Evolutionary conservation across 345 rosid species (phyloP).

Genomic region (Lagerstroemia speciosa): DNA sequence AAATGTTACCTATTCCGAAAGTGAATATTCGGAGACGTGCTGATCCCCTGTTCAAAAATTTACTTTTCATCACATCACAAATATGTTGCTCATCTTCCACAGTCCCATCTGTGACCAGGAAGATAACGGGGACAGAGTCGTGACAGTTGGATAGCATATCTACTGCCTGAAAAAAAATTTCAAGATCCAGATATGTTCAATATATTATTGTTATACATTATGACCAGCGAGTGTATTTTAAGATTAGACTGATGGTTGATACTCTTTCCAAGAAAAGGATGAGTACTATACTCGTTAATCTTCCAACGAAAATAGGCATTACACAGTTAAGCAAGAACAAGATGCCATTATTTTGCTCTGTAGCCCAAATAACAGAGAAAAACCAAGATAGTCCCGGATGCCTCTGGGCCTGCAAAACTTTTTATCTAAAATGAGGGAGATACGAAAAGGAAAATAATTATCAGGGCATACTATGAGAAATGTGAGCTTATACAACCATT

Average conservation of each 20-base stretch:
- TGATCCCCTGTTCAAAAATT: conserved; percentile 34
- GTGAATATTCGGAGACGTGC: conserved; percentile 63
- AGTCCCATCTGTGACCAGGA: conserved; percentile 87
- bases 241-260: neutral
- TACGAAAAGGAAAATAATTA: neutral
- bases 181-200: neutral
- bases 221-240: neutral
- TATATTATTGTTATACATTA: neutral
- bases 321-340: neutral
- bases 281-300: neutral
- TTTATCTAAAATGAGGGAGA: neutral
- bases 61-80: conserved; percentile 60
- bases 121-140: conserved; percentile 65
- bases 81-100: conserved; percentile 87
- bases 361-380: neutral
- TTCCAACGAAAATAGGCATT: neutral
- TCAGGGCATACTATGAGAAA: neutral
- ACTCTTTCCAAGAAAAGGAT: no score
- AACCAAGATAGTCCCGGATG: neutral
- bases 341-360: neutral
- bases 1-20: conserved; percentile 69
- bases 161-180: conserved; percentile 57
- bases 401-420: neutral
- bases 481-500: neutral
- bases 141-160: conserved; percentile 57